Conservation (phyloP, 192 early-diverging fungal species). For the Bifiguratus adelaidae region DNA sequence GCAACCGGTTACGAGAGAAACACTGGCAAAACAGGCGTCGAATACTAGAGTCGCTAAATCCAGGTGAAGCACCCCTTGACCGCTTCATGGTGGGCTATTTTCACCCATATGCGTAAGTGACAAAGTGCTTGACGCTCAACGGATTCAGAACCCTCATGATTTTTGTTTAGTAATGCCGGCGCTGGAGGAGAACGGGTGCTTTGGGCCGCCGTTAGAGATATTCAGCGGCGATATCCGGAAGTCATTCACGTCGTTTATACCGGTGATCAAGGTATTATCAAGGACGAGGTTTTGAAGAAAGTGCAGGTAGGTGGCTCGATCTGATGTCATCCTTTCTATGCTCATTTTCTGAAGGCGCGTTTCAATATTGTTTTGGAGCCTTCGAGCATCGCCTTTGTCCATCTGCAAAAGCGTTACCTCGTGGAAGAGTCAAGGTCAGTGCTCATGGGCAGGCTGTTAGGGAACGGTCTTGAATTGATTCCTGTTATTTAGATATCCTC, state of each 20-base stretch:
- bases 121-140: too few species aligned
- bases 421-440: constrained; percentile 57
- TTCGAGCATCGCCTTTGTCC: constrained; percentile 45
- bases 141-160: too few species aligned
- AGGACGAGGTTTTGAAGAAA: constrained; percentile 46
- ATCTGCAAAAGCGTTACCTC: constrained; percentile 49
- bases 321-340: constrained; percentile 3
- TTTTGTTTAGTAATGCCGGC: constrained; percentile 77
- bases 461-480: neutral
- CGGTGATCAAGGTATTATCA: constrained; percentile 44
- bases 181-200: constrained; percentile 97
- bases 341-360: constrained; percentile 27
- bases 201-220: constrained; percentile 78
- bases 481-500: constrained; percentile 42
- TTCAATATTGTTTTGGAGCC: constrained; percentile 62
- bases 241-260: constrained; percentile 73
- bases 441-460: neutral
- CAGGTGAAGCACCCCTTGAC: too few species aligned
- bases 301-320: constrained; percentile 36
- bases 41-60: too few species aligned
- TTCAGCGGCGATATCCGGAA: constrained; percentile 61
- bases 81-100: too few species aligned
- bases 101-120: too few species aligned
- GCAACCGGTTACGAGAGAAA: too few species aligned
- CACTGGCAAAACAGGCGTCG: too few species aligned